These are phyloP conservation scores for Kazachstania kunashirensis DNA, from an alignment of 805 yeast genomes.

Conservation along the genomic window DNA sequence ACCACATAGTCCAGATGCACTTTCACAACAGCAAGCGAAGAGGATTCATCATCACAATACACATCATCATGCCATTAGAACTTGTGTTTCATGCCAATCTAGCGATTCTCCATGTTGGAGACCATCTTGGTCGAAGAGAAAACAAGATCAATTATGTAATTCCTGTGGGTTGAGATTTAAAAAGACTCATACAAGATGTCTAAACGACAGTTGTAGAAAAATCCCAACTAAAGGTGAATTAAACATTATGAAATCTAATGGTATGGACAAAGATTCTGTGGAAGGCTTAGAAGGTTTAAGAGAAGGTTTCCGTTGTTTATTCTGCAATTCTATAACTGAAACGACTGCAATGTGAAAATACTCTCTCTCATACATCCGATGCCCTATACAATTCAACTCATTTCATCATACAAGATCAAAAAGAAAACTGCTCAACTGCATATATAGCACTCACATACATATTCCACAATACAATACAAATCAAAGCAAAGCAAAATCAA, in stretches of 20 bases:
- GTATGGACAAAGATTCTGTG: slow-evolving; percentile 31
- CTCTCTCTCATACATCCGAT: no score
- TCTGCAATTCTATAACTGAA: slow-evolving; percentile 24
- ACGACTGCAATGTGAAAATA: slow-evolving; percentile 9
- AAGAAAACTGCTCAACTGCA: no score
- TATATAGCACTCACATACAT: no score
- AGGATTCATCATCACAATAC: neutral
- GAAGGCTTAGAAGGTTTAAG: slow-evolving; percentile 5
- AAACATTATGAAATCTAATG: slow-evolving; percentile 73
- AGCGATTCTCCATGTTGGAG: slow-evolving; percentile 97
- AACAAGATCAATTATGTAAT: slow-evolving; percentile 92
- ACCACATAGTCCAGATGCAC: slow-evolving; percentile 4
- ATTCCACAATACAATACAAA: no score
- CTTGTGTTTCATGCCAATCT: slow-evolving; percentile 84
- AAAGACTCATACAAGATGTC: slow-evolving; percentile 87
- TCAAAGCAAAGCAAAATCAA: no score
- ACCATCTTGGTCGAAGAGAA: slow-evolving; percentile 78
- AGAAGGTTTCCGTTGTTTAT: slow-evolving; percentile 43
- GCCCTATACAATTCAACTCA: no score
- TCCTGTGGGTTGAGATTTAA: slow-evolving; percentile 93
- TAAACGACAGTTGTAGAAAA: slow-evolving; percentile 62
- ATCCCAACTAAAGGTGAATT: slow-evolving; percentile 97
- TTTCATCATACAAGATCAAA: no score
- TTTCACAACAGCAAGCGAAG: neutral
- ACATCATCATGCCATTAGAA: slow-evolving; percentile 32